A percentile compares a stretch with the other conserved stretches of the same genome.
phyloP scores from a whole-genome alignment of 441 rosid species.

The Erodium chrysanthum region DNA sequence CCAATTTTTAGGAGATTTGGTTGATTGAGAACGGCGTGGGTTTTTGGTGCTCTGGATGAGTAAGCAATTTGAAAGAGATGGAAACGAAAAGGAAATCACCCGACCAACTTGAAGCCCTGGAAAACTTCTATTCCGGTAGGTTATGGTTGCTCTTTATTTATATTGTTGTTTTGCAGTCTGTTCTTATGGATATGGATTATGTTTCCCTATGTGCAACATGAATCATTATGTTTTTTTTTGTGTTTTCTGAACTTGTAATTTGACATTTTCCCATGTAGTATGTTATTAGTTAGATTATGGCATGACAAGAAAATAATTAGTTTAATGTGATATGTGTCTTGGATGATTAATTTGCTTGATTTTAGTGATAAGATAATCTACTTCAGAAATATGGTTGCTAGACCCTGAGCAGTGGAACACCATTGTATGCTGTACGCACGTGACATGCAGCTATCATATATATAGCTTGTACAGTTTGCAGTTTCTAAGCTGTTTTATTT shows the following conservation, averaged over 20 bases:
- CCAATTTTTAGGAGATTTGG: conserved; percentile 21
- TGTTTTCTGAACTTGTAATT: background rate
- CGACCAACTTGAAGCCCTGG: conserved; percentile 56
- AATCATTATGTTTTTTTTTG: too few species aligned
- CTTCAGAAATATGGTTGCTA: background rate
- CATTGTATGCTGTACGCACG: background rate
- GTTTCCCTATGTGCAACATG: too few species aligned
- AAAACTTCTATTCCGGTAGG: conserved; percentile 51
- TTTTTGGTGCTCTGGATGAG: background rate
- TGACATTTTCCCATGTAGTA: background rate
- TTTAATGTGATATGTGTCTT: background rate
- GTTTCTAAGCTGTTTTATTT: conserved; percentile 20
- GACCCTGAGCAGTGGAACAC: background rate
- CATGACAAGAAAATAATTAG: background rate
- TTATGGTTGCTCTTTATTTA: background rate
- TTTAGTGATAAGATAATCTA: background rate
- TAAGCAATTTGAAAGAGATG: conserved; percentile 9
- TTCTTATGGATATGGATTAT: too few species aligned
- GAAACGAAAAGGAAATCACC: conserved; percentile 66
- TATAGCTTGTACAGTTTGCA: background rate
- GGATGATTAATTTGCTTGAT: background rate
- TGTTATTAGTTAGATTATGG: background rate
- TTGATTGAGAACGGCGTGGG: background rate
- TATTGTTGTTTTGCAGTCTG: background rate
- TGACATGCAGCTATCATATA: background rate